A percentile compares a stretch with the other conserved stretches of the same genome.
phyloP scores from a whole-genome alignment of 2,329 filamentous ascomycete species.

The Alternaria tenuissima region DNA sequence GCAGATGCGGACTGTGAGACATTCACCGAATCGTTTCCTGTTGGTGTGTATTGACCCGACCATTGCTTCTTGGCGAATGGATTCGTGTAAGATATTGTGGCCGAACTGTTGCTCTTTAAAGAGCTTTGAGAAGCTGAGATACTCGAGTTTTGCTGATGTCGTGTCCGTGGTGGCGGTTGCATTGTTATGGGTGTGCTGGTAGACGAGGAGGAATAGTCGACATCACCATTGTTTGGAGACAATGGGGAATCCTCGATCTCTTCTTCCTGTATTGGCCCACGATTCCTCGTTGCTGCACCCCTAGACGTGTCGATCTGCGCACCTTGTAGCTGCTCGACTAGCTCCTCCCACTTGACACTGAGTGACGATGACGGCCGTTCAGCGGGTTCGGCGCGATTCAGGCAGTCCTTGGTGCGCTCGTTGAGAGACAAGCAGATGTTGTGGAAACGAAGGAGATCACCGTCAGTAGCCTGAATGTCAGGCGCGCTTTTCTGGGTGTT shows the following conservation, averaged over 20 bases:
- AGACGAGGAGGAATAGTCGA: constrained; percentile 40
- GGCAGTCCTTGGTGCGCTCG: constrained; percentile 59
- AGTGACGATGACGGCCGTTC: constrained; percentile 59
- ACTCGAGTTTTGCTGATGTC: constrained; percentile 44
- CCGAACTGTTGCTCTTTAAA: constrained; percentile 39
- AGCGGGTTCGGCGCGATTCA: constrained; percentile 61
- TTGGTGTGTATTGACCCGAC: constrained; percentile 35
- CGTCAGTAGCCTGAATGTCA: constrained; percentile 52
- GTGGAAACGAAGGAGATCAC: constrained; percentile 60
- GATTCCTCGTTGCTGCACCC: constrained; percentile 44
- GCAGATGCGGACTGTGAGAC: constrained; percentile 40
- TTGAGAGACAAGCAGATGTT: constrained; percentile 58
- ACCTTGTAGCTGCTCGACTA: constrained; percentile 58
- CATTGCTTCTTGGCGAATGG: constrained; percentile 33
- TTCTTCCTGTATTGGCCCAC: constrained; percentile 36
- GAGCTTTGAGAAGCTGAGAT: constrained; percentile 47
- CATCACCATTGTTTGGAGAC: constrained; percentile 32
- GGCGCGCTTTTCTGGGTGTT: constrained; percentile 49
- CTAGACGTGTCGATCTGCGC: constrained; percentile 42
- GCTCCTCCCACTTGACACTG: constrained; percentile 62
- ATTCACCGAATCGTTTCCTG: constrained; percentile 35
- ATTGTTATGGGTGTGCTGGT: constrained; percentile 48
- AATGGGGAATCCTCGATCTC: constrained; percentile 34
- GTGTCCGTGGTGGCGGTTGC: constrained; percentile 37
- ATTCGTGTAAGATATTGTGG: constrained; percentile 33